These are phyloP conservation scores for Acrodontium crateriforme DNA, from an alignment of 2,329 filamentous ascomycete species.

Conservation along the genomic window DNA sequence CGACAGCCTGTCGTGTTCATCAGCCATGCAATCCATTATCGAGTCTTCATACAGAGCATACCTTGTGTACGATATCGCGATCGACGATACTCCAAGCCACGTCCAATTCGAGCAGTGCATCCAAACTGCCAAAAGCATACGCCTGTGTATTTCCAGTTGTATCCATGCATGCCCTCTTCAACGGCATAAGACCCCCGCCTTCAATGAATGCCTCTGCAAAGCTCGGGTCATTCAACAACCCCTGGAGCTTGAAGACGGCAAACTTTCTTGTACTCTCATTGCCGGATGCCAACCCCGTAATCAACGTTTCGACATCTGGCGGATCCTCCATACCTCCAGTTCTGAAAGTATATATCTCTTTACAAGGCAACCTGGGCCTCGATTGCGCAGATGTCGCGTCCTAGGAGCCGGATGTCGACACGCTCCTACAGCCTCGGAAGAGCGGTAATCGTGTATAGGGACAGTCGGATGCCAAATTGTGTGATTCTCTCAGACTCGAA, in stretches of 20 bases:
- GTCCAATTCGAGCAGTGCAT: conserved; percentile 79
- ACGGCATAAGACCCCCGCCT: conserved; percentile 66
- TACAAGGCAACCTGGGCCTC: background rate
- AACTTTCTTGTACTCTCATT: conserved; percentile 93
- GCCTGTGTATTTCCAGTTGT: conserved; percentile 88
- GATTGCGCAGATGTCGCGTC: background rate
- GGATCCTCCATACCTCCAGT: conserved; percentile 16
- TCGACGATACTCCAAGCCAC: conserved; percentile 93
- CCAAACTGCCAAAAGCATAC: conserved; percentile 83
- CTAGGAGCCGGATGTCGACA: too few relatives aligned
- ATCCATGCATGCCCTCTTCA: conserved; percentile 71
- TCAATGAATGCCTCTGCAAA: conserved; percentile 95
- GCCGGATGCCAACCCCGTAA: conserved; percentile 44
- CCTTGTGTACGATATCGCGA: conserved; percentile 53
- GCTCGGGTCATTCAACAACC: conserved; percentile 84
- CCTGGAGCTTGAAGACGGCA: conserved; percentile 96
- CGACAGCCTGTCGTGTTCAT: conserved; percentile 52
- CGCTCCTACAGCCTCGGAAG: too few relatives aligned
- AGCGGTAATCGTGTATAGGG: too few relatives aligned
- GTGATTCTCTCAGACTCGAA: conserved; percentile 4
- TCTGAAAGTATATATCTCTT: background rate
- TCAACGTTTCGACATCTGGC: conserved; percentile 23
- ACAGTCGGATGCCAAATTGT: too few relatives aligned
- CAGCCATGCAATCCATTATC: too few relatives aligned
- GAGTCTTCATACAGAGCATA: too few relatives aligned